phyloP scores from a whole-genome alignment of 202 grass and related monocot genomes.

The Dendrocalamus latiflorus region DNA sequence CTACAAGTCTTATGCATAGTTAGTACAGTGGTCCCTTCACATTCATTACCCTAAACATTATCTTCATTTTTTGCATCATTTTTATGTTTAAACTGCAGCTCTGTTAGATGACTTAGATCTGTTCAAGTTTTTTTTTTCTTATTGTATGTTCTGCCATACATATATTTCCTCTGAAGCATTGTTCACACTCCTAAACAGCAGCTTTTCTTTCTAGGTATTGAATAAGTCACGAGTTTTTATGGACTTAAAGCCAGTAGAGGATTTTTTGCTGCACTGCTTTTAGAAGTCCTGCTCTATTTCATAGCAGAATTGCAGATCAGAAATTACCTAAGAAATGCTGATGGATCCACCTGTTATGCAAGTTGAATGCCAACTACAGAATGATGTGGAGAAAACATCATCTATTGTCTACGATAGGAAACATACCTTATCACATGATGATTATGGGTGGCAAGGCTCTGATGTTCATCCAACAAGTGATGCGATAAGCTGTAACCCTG shows the following conservation, averaged over 20 bases:
- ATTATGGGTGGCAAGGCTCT: conserved; percentile 40
- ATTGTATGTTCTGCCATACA: background rate
- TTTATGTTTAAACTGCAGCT: background rate
- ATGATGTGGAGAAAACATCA: conserved; percentile 43
- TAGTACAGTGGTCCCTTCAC: background rate
- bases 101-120: background rate
- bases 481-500: conserved; percentile 7
- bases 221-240: conserved; percentile 31
- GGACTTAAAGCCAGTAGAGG: conserved; percentile 22
- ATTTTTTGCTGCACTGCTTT: conserved; percentile 8
- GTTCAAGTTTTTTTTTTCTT: background rate
- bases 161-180: background rate
- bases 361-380: conserved; percentile 50
- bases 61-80: background rate
- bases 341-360: conserved; percentile 63
- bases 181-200: background rate
- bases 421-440: conserved; percentile 30
- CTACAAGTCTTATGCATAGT: background rate
- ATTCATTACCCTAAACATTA: background rate
- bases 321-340: conserved; percentile 50
- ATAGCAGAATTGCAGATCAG: background rate
- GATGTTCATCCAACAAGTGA: conserved; percentile 24
- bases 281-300: conserved; percentile 18
- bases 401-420: conserved; percentile 39
- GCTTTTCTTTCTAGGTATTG: conserved; percentile 16